Percentiles rank a stretch among this genome's conserved stretches.
Conservation (phyloP, 106 monocot species). For the Acorus calamus region DNA sequence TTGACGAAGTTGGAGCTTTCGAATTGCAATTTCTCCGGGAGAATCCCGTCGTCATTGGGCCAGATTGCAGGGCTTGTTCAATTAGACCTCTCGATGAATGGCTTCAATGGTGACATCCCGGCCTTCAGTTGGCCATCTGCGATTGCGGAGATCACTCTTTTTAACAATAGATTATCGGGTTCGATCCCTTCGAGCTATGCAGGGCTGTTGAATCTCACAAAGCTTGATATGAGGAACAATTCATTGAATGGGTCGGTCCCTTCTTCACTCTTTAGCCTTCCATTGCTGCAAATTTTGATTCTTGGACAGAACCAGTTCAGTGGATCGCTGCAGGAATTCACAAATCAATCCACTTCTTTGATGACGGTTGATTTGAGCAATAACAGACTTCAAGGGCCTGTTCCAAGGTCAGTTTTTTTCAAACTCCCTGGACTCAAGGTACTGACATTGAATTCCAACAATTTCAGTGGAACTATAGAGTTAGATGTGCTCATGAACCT, state of each 20-base stretch:
- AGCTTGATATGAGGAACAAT: conserved; percentile 39
- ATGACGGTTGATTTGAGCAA: conserved; percentile 31
- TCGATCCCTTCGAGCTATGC: conserved; percentile 9
- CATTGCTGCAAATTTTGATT: conserved; percentile 23
- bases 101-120: conserved; percentile 42
- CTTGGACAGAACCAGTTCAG: conserved; percentile 34
- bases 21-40: conserved; percentile 29
- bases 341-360: conserved; percentile 15
- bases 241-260: conserved; percentile 36
- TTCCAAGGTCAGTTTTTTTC: conserved; percentile 36
- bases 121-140: not conserved
- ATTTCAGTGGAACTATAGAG: conserved; percentile 42
- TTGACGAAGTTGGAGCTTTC: conserved; percentile 33
- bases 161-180: conserved; percentile 21
- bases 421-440: conserved; percentile 19
- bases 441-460: conserved; percentile 30
- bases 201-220: conserved; percentile 16
- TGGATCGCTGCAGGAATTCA: conserved; percentile 16
- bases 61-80: conserved; percentile 26
- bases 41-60: conserved; percentile 34
- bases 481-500: conserved; percentile 22
- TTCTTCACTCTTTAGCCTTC: conserved; percentile 32
- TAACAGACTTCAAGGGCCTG: conserved; percentile 36
- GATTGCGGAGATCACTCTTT: conserved; percentile 1
- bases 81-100: conserved; percentile 56